These are phyloP conservation scores for Guillardia theta DNA, from an alignment of 78 protist genomes.

Conservation along the genomic window DNA sequence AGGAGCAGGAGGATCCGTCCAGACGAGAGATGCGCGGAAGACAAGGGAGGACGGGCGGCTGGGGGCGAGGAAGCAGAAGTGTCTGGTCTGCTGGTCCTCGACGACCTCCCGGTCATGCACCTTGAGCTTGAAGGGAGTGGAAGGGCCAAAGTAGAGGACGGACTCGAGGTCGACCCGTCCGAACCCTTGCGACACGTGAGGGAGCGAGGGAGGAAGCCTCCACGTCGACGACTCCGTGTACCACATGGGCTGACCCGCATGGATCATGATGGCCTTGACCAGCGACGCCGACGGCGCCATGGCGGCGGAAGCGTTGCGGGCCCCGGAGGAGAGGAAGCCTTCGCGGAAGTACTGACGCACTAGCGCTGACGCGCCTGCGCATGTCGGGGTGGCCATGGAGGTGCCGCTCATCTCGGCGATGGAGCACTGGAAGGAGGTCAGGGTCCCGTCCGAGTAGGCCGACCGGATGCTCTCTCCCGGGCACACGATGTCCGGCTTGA, in stretches of 20 bases:
- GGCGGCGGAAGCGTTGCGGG: not conserved
- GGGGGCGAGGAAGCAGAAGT: not conserved
- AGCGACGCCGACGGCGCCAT: not conserved
- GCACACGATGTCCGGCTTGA: conserved; percentile 3
- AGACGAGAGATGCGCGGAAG: conserved; percentile 65
- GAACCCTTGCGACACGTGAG: not conserved
- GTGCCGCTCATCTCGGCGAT: conserved; percentile 17
- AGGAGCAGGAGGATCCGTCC: conserved; percentile 74
- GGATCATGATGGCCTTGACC: conserved; percentile 41
- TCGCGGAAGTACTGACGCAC: conserved; percentile 37
- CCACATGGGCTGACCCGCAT: not conserved
- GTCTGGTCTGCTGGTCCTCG: not conserved
- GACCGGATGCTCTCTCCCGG: not conserved
- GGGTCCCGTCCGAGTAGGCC: not conserved
- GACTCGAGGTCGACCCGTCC: not conserved
- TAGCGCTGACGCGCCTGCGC: conserved; percentile 20
- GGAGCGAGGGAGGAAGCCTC: not conserved
- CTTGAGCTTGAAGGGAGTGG: not conserved
- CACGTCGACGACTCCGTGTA: not conserved
- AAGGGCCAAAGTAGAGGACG: not conserved
- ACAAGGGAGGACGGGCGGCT: not conserved
- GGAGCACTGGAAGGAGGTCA: not conserved
- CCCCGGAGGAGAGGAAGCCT: not conserved
- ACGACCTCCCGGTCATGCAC: not conserved
- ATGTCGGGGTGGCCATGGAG: not conserved